Evolutionary conservation across 371 early-diverging fungal genomes (phyloP).

Genomic region (Neoconidiobolus thromboides): DNA sequence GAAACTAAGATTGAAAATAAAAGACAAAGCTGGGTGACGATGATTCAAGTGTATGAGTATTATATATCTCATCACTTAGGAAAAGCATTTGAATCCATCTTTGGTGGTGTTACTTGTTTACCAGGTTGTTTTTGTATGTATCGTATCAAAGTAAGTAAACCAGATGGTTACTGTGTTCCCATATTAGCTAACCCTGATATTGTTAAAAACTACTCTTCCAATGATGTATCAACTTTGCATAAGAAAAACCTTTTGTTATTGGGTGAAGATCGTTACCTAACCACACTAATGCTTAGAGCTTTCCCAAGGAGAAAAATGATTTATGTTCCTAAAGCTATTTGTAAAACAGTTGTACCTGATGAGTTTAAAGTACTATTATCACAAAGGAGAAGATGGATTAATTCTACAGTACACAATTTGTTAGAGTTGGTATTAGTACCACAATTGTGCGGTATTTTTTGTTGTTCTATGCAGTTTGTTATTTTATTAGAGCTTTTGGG

Average conservation of each 20-base stretch:
- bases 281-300: slow-evolving; percentile 92
- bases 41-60: slow-evolving; percentile 83
- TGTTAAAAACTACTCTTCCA: slow-evolving; percentile 81
- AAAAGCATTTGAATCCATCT: slow-evolving; percentile 85
- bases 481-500: slow-evolving; percentile 92
- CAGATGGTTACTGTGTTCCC: slow-evolving; percentile 58
- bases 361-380: slow-evolving; percentile 75
- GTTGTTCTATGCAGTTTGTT: slow-evolving; percentile 96
- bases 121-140: slow-evolving; percentile 96
- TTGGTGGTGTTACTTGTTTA: slow-evolving; percentile 88
- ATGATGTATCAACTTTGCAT: slow-evolving; percentile 88
- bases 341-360: slow-evolving; percentile 87
- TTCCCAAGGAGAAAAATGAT: slow-evolving; percentile 88
- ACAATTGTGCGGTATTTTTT: slow-evolving; percentile 92
- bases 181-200: slow-evolving; percentile 78
- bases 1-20: slow-evolving; percentile 71
- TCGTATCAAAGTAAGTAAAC: slow-evolving; percentile 47
- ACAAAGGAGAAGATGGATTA: slow-evolving; percentile 97
- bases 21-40: slow-evolving; percentile 59
- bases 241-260: slow-evolving; percentile 95
- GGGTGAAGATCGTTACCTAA: slow-evolving; percentile 97
- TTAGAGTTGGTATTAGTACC: slow-evolving; percentile 80
- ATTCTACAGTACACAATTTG: slow-evolving; percentile 93
- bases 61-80: slow-evolving; percentile 85
- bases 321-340: slow-evolving; percentile 87